Conservation (phyloP, 306 rosid genomes). For the Cucumis cinereus region DNA sequence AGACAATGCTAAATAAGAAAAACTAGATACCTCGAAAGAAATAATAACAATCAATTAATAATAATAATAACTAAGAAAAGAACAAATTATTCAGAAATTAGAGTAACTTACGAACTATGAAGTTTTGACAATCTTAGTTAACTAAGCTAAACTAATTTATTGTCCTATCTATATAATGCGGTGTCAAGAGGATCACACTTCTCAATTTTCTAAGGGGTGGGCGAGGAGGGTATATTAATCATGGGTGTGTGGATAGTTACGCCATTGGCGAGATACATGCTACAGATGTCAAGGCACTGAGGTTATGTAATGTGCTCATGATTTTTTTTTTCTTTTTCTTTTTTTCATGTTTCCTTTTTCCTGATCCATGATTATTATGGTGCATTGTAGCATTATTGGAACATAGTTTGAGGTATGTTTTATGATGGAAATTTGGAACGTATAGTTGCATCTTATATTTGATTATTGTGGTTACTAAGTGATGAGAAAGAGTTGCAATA, state of each 20-base stretch:
- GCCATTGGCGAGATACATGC: background rate
- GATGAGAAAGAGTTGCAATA: background rate
- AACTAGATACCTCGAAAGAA: background rate
- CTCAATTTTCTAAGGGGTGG: background rate
- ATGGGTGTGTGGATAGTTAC: background rate
- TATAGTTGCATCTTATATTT: background rate
- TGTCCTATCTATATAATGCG: background rate
- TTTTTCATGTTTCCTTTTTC: background rate
- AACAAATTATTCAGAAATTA: background rate
- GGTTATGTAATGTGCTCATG: background rate
- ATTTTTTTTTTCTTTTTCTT: too few relatives aligned
- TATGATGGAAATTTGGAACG: background rate
- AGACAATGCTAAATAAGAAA: background rate
- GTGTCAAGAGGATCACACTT: background rate
- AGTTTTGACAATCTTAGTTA: background rate
- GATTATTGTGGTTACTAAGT: background rate
- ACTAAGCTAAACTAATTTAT: background rate
- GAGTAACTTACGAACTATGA: background rate
- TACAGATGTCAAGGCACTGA: background rate
- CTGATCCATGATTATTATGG: background rate
- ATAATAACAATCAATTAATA: too few relatives aligned
- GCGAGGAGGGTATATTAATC: background rate
- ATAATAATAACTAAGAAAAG: background rate
- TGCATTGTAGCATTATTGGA: background rate
- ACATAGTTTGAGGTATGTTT: background rate